Conservation (phyloP, 2,329 filamentous ascomycete genomes). For the Malbranchea zuffiana region DNA sequence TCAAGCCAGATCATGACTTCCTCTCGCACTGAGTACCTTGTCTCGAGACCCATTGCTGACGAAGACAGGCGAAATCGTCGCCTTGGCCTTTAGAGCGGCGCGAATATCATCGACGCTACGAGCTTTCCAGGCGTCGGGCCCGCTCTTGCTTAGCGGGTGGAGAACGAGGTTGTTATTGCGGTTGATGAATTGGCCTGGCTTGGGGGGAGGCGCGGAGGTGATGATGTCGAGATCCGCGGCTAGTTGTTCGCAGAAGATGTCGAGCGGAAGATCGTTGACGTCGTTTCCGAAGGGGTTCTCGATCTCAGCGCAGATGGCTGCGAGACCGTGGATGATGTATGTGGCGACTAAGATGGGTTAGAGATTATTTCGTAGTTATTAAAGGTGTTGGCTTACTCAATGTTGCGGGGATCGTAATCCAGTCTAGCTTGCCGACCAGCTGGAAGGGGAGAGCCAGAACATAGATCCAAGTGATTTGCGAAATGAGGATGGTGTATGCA, state of each 20-base stretch:
- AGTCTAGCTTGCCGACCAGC: conserved; percentile 51
- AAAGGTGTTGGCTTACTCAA: conserved; percentile 33
- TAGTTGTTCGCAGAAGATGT: conserved; percentile 65
- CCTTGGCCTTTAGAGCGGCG: conserved; percentile 31
- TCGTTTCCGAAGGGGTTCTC: conserved; percentile 78
- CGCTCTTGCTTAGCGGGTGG: conserved; percentile 44
- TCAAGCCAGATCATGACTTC: conserved; percentile 7
- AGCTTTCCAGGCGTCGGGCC: conserved; percentile 40
- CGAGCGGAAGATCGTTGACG: conserved; percentile 70
- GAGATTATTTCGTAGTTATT: conserved; percentile 1
- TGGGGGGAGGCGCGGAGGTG: conserved; percentile 46
- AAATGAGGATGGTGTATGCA: conserved; percentile 74
- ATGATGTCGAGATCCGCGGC: conserved; percentile 64
- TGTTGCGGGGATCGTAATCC: conserved; percentile 68
- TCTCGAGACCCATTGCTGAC: conserved; percentile 8
- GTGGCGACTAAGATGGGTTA: conserved; percentile 40
- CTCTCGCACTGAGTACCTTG: conserved; percentile 7
- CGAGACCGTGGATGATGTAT: conserved; percentile 73
- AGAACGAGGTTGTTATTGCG: conserved; percentile 43
- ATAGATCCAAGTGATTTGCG: conserved; percentile 79
- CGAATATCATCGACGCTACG: conserved; percentile 40
- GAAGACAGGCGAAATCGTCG: conserved; percentile 13
- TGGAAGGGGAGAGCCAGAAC: conserved; percentile 74
- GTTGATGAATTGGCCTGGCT: conserved; percentile 42
- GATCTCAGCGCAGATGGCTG: conserved; percentile 66